Percentiles rank a stretch among this genome's conserved stretches.
These are phyloP conservation scores for Rhynchosporium secalis DNA, from an alignment of 2,329 filamentous ascomycete genomes.

Conservation along the genomic window DNA sequence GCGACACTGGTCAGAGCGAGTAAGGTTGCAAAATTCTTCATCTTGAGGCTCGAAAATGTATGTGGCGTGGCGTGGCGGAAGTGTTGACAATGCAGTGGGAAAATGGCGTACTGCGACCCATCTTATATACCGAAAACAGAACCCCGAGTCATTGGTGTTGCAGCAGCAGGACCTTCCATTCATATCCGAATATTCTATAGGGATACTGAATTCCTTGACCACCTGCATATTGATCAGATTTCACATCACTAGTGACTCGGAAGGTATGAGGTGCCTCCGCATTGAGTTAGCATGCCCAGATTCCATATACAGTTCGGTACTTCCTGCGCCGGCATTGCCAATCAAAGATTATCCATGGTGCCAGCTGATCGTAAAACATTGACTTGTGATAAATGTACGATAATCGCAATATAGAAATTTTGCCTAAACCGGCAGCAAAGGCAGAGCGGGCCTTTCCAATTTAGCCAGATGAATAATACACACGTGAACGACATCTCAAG, in stretches of 20 bases:
- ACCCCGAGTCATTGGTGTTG: background rate
- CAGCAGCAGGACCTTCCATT: constrained; percentile 9
- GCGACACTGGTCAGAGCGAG: constrained; percentile 27
- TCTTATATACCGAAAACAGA: constrained; percentile 9
- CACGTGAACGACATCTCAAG: constrained; percentile 2
- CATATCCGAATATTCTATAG: background rate
- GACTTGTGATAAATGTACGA: background rate
- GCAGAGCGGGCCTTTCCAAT: constrained; percentile 5
- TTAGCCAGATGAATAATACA: constrained; percentile 13
- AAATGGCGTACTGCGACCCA: background rate
- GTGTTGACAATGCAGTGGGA: background rate
- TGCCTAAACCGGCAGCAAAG: constrained; percentile 10
- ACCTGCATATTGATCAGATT: constrained; percentile 15
- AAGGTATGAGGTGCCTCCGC: constrained; percentile 2
- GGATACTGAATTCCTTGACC: background rate
- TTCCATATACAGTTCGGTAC: constrained; percentile 7
- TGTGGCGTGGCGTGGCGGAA: background rate
- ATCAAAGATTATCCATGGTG: constrained; percentile 2
- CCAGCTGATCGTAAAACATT: constrained; percentile 12
- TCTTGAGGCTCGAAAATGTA: constrained; percentile 10
- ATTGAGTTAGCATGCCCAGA: constrained; percentile 7
- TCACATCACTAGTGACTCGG: background rate
- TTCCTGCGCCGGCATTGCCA: constrained; percentile 3
- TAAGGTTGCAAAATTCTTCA: constrained; percentile 24
- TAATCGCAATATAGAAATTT: constrained; percentile 13